Base-by-base conservation (phyloP, 768 basidiomycete species). In the Nidula microcarpa region DNA sequence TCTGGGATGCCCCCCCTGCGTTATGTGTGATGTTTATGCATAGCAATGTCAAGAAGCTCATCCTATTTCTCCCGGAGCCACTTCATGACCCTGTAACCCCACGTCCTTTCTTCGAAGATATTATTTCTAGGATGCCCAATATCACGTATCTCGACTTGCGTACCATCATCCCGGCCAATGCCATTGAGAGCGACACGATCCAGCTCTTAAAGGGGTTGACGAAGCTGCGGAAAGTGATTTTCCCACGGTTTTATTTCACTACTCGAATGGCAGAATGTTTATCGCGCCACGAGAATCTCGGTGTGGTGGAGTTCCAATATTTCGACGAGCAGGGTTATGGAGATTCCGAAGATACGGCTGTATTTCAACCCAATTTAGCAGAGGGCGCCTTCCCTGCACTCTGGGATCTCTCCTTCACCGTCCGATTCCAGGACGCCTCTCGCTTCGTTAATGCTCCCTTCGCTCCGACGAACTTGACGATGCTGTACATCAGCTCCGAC, bases 1-100 rank as follows among this genome's bases (percentile, higher is more conserved):
- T 73, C 14, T 87, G 84, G 83, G 60, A 63, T 33, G 70, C 63
- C 2, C 53, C 63, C 0, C 59, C 70, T 3, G 43, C 56, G 14
- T 59, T 69, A 9, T 69, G 65, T 39, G 73, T 81, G 23, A 60
- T 85, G 50, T 86, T 87, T 65, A 82, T 87, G 75, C 81, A 84
- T 60, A 64, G 68, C 34, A 74, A 72, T 46, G 67, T 87, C 53
- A 80, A 70, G 55, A 58, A 50, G 8, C 70, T 77, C 48, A 55
- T 57, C 30, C 49, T 75, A 8, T 57, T 49, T 53, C 61, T 74
- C 10, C 63, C 66, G 0, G 52, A 53, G 13, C 57, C 55, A n/a
- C 67, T 57, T 14, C 62, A 51, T 17, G 55, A 59, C 33, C 63
- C 61, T 14, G 37, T 54, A 51, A 43, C 60, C 18, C 57, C 61